Percentiles rank a stretch among this genome's conserved stretches.
Conservation (phyloP, 305 asterid genomes). For the Fraxinus greggii region DNA sequence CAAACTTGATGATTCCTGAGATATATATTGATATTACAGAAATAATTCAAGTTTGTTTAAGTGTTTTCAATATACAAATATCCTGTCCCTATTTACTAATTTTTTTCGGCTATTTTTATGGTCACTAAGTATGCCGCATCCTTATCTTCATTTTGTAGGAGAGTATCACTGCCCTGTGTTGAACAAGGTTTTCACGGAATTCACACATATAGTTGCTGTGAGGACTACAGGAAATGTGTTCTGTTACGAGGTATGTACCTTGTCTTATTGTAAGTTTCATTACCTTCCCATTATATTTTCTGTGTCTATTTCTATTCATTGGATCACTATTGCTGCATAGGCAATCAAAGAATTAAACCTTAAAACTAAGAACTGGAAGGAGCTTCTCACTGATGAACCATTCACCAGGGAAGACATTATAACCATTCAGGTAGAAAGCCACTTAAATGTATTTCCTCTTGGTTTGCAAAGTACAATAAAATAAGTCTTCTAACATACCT, state of each 20-base stretch:
- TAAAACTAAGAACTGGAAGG: conserved; percentile 96
- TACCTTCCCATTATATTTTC: not conserved
- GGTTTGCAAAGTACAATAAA: conserved; percentile 15
- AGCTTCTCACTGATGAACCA: conserved; percentile 96
- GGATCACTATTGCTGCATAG: conserved; percentile 35
- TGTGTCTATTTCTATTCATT: not conserved
- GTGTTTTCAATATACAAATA: not conserved
- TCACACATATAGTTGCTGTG: conserved; percentile 88
- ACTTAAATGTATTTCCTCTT: conserved; percentile 8
- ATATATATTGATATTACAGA: not conserved
- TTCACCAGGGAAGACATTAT: conserved; percentile 76
- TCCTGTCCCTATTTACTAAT: not conserved
- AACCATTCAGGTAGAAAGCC: conserved; percentile 72
- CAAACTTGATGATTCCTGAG: not conserved
- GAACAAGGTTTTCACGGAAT: conserved; percentile 87
- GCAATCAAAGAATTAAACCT: conserved; percentile 92
- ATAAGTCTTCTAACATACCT: conserved; percentile 18
- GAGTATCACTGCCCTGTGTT: conserved; percentile 90
- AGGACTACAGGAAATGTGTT: conserved; percentile 93
- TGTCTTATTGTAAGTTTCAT: not conserved
- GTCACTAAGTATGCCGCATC: conserved; percentile 6
- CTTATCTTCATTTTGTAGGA: conserved; percentile 45
- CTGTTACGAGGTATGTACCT: conserved; percentile 70
- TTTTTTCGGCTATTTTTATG: conserved; percentile 8
- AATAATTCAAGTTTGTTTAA: not conserved